A percentile compares a stretch with the other conserved stretches of the same genome.
These are phyloP conservation scores for Immersiporthe knoxdaviesiana DNA, from an alignment of 2,329 filamentous ascomycete species.

Conservation along the genomic window DNA sequence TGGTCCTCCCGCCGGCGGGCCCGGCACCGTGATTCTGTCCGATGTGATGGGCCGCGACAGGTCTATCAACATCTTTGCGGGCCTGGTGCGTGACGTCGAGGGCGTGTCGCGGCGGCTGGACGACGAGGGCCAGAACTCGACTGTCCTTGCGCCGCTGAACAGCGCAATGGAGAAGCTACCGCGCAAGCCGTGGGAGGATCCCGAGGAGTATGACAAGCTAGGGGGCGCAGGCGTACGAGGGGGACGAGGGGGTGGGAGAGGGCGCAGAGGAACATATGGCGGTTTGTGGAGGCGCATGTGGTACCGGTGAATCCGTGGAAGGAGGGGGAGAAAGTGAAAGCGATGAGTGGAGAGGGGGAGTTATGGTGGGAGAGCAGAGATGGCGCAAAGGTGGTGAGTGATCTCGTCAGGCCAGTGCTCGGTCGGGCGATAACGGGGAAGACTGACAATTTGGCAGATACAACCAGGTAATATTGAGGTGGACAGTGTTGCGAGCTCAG, in stretches of 20 bases:
- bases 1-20: conserved; percentile 38
- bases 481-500: conserved; percentile 70
- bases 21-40: conserved; percentile 68
- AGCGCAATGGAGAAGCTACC: conserved; percentile 76
- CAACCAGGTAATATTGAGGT: conserved; percentile 83
- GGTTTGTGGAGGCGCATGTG: conserved; percentile 87
- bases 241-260: conserved; percentile 73
- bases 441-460: conserved; percentile 50
- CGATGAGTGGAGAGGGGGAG: conserved; percentile 62
- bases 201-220: conserved; percentile 69
- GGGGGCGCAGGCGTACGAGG: conserved; percentile 77
- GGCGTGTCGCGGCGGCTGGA: conserved; percentile 71
- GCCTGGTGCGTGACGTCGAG: conserved; percentile 75
- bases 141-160: conserved; percentile 87
- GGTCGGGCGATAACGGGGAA: conserved; percentile 8
- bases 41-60: conserved; percentile 83
- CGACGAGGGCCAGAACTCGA: conserved; percentile 70
- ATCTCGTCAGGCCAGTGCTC: neutral
- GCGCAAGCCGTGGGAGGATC: conserved; percentile 84
- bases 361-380: conserved; percentile 82
- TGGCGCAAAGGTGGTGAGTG: conserved; percentile 67
- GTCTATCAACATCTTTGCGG: conserved; percentile 81
- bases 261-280: conserved; percentile 73
- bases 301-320: conserved; percentile 76
- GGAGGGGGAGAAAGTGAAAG: conserved; percentile 66